A percentile compares a stretch with the other conserved stretches of the same genome.
phyloP scores from a whole-genome alignment of 78 protist genomes.

The Dictyostelium discoideum region DNA sequence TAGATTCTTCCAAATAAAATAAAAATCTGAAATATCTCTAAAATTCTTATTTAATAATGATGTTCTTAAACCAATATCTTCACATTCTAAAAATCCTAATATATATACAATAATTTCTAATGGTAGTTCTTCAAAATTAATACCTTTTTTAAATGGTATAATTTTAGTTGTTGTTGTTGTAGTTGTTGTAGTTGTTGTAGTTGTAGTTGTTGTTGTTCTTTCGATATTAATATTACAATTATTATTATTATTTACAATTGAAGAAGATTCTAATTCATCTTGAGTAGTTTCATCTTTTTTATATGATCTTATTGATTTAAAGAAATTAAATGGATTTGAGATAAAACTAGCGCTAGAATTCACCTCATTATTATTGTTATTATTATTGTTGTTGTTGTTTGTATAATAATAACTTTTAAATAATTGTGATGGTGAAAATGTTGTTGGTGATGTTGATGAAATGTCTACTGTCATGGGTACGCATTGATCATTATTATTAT shows the following conservation, averaged over 20 bases:
- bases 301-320: not conserved
- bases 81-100: slow-evolving; percentile 5
- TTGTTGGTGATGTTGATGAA: not conserved
- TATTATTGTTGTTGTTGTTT: not conserved
- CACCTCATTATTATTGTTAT: not conserved
- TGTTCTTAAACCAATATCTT: not conserved
- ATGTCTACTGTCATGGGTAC: not conserved
- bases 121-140: slow-evolving; percentile 25
- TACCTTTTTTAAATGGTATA: not conserved
- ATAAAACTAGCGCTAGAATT: not conserved
- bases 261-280: not conserved
- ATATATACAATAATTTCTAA: slow-evolving; percentile 33
- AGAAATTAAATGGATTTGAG: not conserved
- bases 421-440: not conserved
- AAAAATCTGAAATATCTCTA: slow-evolving; percentile 7
- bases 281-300: not conserved
- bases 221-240: not conserved
- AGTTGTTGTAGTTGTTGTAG: not conserved
- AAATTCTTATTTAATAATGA: slow-evolving; percentile 26
- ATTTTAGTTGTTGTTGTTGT: not conserved
- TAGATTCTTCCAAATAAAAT: slow-evolving; percentile 24
- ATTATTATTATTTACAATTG: not conserved
- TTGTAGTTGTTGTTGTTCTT: not conserved
- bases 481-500: not conserved
- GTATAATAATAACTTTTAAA: not conserved